Conservation (phyloP, 495 filamentous ascomycete genomes). For the Acidiella bohemica region DNA sequence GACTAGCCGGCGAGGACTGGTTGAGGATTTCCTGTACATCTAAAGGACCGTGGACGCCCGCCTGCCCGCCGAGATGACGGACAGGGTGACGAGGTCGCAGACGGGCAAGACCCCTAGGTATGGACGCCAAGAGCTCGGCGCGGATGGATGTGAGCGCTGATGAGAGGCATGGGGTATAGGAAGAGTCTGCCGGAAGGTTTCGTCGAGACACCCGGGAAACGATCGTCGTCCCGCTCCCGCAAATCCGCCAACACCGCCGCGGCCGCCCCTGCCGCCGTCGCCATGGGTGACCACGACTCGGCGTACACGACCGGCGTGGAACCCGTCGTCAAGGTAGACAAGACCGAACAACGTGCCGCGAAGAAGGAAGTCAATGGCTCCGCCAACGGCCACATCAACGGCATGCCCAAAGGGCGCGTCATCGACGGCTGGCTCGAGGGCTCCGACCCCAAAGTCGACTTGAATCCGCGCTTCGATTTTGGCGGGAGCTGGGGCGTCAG, state of each 20-base stretch:
- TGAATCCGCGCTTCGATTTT: constrained; percentile 75
- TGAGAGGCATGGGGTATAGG: too few relatives aligned
- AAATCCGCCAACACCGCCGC: constrained; percentile 22
- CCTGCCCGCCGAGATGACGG: too few relatives aligned
- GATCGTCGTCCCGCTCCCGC: constrained; percentile 21
- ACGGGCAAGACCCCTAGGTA: too few relatives aligned
- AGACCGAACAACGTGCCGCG: constrained; percentile 6
- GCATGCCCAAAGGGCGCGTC: constrained; percentile 24
- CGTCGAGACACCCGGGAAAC: constrained; percentile 32
- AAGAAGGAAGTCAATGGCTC: constrained; percentile 7
- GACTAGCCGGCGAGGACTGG: too few relatives aligned
- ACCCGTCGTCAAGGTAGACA: constrained; percentile 7
- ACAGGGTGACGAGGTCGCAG: too few relatives aligned
- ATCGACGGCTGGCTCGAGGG: constrained; percentile 55
- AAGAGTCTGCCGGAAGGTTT: constrained; percentile 30
- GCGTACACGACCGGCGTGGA: constrained; percentile 4
- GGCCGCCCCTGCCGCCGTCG: too few relatives aligned
- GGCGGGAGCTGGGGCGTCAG: constrained; percentile 65
- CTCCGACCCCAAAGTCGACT: constrained; percentile 64
- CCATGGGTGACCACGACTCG: constrained; percentile 16
- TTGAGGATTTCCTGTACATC: too few relatives aligned
- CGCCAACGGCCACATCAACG: constrained; percentile 17
- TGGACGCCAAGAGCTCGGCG: too few relatives aligned
- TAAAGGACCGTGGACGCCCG: too few relatives aligned
- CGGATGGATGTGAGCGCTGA: too few relatives aligned